Conservation (phyloP, 441 rosid species). For the Kokia cookei region DNA sequence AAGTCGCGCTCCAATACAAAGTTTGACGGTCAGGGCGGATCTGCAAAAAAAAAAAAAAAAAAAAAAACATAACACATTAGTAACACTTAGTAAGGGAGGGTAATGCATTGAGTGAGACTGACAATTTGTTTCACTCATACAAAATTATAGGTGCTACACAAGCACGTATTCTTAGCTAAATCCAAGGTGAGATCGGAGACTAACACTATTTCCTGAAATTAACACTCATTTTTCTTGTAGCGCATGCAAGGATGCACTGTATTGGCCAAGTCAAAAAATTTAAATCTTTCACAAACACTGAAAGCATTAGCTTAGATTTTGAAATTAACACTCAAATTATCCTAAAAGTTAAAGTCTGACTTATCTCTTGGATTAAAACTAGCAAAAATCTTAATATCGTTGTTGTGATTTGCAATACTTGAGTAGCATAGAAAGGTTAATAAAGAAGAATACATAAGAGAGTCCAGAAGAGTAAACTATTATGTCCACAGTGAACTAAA, state of each 20-base stretch:
- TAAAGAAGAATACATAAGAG: not conserved
- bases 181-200: not conserved
- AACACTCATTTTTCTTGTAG: not conserved
- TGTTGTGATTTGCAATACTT: not conserved
- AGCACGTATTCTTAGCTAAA: not conserved
- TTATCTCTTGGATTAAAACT: not conserved
- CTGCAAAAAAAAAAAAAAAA: slow-evolving; percentile 28
- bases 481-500: not conserved
- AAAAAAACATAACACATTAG: not conserved
- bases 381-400: not conserved
- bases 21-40: slow-evolving; percentile 96
- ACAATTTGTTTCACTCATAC: not conserved
- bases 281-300: not conserved
- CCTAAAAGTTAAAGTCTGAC: not conserved
- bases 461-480: not conserved
- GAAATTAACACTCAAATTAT: not conserved
- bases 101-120: not conserved
- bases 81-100: not conserved
- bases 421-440: not conserved
- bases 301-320: not conserved
- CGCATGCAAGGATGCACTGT: not conserved
- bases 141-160: not conserved
- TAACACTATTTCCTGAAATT: not conserved
- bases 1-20: slow-evolving; percentile 96
- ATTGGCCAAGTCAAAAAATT: not conserved